phyloP scores from a whole-genome alignment of 164 flowering plant species.

The Vitis amurensis region DNA sequence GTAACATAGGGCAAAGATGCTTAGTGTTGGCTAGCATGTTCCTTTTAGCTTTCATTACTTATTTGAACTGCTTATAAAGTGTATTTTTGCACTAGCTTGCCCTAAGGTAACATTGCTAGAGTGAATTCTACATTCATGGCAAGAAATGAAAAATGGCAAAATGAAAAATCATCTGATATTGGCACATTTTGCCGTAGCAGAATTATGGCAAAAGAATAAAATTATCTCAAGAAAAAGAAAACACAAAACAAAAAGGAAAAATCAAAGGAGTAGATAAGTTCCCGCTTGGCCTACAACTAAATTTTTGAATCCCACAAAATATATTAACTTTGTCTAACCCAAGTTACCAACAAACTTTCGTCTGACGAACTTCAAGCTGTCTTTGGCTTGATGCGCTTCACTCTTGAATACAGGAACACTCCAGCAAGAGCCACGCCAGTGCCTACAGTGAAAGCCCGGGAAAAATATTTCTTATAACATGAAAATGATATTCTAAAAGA shows the following conservation, averaged over 20 bases:
- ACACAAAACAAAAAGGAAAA: background rate
- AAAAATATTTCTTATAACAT: background rate
- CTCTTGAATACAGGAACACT: slow-evolving; percentile 89
- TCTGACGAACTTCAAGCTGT: slow-evolving; percentile 27
- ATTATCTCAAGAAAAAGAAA: background rate
- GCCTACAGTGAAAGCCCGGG: slow-evolving; percentile 46
- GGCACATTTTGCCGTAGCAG: background rate
- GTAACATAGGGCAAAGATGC: too few relatives aligned
- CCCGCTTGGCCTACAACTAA: slow-evolving; percentile 20
- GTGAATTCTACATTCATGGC: background rate
- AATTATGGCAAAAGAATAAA: background rate
- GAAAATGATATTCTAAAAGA: background rate
- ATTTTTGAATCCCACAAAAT: background rate
- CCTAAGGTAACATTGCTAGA: too few relatives aligned
- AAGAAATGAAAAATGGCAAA: background rate
- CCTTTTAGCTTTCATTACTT: too few relatives aligned
- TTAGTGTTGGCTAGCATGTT: too few relatives aligned
- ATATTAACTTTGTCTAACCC: background rate
- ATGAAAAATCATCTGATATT: background rate
- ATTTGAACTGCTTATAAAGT: background rate
- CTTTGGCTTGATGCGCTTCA: slow-evolving; percentile 74
- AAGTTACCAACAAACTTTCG: slow-evolving; percentile 9
- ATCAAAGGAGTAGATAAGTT: background rate
- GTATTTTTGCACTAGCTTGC: too few relatives aligned
- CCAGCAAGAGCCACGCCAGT: slow-evolving; percentile 92